phyloP scores from a whole-genome alignment of 2,329 filamentous ascomycete species.

The Westerdykella aurantiaca region DNA sequence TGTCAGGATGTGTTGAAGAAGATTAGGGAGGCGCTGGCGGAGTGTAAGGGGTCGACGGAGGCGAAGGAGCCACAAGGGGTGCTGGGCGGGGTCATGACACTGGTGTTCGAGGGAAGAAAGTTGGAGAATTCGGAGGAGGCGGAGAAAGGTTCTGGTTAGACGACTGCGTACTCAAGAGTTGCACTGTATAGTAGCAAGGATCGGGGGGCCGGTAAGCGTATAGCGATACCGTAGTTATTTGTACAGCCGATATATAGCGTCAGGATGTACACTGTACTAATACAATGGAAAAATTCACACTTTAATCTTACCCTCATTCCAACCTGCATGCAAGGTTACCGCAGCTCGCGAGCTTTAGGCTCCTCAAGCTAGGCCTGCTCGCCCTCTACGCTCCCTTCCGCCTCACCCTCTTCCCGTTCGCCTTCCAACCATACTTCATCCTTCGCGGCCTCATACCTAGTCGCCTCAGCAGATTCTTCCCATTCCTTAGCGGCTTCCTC shows the following conservation, averaged over 20 bases:
- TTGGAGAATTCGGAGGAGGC: constrained; percentile 11
- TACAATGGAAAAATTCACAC: background rate
- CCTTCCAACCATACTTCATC: constrained; percentile 5
- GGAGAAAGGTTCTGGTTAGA: constrained; percentile 3
- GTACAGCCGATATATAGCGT: constrained; percentile 3
- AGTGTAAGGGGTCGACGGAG: constrained; percentile 27
- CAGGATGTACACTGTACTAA: constrained; percentile 1
- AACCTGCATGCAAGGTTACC: constrained; percentile 7
- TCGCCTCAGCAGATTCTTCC: background rate
- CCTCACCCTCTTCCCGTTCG: constrained; percentile 9
- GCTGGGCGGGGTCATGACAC: constrained; percentile 27
- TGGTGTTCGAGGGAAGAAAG: constrained; percentile 27
- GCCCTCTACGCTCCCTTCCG: background rate
- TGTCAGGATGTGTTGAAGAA: constrained; percentile 49
- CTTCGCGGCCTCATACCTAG: background rate
- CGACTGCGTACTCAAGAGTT: too few relatives aligned
- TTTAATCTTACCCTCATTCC: constrained; percentile 5
- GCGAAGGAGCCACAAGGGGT: constrained; percentile 21
- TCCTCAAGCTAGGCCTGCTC: constrained; percentile 3
- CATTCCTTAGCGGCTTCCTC: background rate
- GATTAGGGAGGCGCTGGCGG: constrained; percentile 43
- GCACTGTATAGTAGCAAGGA: too few relatives aligned
- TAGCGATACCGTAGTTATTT: background rate
- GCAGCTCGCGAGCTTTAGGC: constrained; percentile 2
- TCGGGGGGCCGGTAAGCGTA: too few relatives aligned